These are phyloP conservation scores for Penicillium sp. DNA, from an alignment of 2,329 filamentous ascomycete genomes.

Conservation along the genomic window DNA sequence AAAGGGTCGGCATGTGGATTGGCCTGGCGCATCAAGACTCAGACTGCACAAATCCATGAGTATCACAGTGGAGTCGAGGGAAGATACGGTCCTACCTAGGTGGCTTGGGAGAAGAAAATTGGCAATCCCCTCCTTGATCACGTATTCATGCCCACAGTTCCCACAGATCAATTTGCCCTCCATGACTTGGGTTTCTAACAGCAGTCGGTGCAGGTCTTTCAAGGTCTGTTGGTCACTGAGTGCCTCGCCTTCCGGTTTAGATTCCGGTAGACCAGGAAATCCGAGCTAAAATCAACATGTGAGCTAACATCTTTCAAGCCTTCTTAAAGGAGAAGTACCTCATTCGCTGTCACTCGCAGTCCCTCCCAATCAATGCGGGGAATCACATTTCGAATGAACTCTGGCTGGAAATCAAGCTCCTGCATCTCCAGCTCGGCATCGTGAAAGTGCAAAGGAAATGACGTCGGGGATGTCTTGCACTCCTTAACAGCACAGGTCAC, in stretches of 20 bases:
- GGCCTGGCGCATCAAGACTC: background rate
- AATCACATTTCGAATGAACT: constrained; percentile 81
- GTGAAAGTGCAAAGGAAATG: constrained; percentile 88
- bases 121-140: constrained; percentile 91
- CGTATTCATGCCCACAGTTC: constrained; percentile 91
- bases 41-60: constrained; percentile 6
- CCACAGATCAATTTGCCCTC: constrained; percentile 89
- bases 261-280: constrained; percentile 69
- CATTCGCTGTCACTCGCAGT: constrained; percentile 70
- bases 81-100: constrained; percentile 53
- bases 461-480: constrained; percentile 77
- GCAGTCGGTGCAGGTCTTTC: constrained; percentile 74
- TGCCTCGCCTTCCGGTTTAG: constrained; percentile 63
- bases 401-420: constrained; percentile 76
- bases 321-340: constrained; percentile 40
- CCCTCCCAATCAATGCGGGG: constrained; percentile 87
- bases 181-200: constrained; percentile 86
- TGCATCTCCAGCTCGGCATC: constrained; percentile 87
- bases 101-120: constrained; percentile 95
- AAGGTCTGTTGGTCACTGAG: constrained; percentile 68
- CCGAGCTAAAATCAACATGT: constrained; percentile 60
- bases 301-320: background rate
- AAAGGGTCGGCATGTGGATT: background rate
- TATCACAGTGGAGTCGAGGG: background rate
- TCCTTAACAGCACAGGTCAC: constrained; percentile 93